Evolutionary conservation across 352 stramenopile genomes (phyloP), one percentile per base, ranked within the genome.

Genomic region (Halophytophthora polymorphica): DNA sequence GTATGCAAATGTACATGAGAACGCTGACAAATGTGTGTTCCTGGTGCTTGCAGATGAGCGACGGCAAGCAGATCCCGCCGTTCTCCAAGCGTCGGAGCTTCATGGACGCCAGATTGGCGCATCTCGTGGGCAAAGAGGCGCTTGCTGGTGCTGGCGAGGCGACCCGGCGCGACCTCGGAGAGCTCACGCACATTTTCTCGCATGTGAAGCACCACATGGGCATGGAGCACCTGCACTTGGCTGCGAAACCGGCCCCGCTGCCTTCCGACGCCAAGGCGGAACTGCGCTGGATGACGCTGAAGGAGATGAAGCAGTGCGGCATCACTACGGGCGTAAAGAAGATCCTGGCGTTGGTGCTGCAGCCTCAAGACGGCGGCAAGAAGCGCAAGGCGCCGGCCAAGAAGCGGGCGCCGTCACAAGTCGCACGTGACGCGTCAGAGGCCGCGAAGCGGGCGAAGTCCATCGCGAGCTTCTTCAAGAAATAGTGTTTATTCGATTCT

Each of bases 131-230:
- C 25, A 62, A 64, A 22, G 23, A 34, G n/a, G 50, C 50, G 0
- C 21, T 80, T 11, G 23, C 38, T 53, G 36, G 21, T 18, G 44
- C 64, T 0, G 46, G 47, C 19, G 68, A 74, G 34, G 56, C 42
- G 10, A 62, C 50, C 1, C 76, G 82, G 11, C 54, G 63, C 36
- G 80, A 95, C 38, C 36, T 90, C 2, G 81, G 83, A 31, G 73
- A 90, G 11, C 69, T 96, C 29, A 72, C 76, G 12, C 87, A 96
- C 62, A 73, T 96, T n/a, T 96, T 96, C 55, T 96, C 87, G 7
- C 87, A 96, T 38, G 73, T 95, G 12, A 93, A 91, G 69, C 87
- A 96, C 34, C 73, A 94, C 66, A 96, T 96, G 87, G 80, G 86
- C 46, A 68, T 96, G 23, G 83, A 95, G 57, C 81, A 93, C 47